These are phyloP conservation scores for Hansenula sp. DNA, from an alignment of 1,139 yeast genomes.

Conservation along the genomic window DNA sequence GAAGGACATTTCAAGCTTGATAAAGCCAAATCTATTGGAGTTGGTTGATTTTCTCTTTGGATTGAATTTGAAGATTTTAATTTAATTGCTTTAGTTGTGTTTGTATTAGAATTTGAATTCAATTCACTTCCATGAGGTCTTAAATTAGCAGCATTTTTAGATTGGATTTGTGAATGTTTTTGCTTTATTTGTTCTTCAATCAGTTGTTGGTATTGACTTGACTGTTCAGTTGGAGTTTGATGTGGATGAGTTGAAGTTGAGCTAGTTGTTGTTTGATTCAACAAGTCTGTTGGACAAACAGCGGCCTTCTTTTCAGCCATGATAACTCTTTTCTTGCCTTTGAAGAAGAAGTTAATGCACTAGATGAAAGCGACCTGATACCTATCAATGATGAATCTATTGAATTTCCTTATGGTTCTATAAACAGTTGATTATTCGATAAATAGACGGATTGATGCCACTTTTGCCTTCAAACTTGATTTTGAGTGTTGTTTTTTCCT, in stretches of 20 bases:
- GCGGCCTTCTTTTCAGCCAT: constrained; percentile 5
- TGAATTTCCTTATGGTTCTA: too few relatives aligned
- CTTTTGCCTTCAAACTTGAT: too few relatives aligned
- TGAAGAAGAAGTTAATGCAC: not conserved
- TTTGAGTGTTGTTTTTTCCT: too few relatives aligned
- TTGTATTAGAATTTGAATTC: not conserved
- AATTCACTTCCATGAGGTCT: not conserved
- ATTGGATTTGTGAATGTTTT: constrained; percentile 7
- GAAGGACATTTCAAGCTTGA: constrained; percentile 62
- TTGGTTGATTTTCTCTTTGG: constrained; percentile 2
- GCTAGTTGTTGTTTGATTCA: not conserved
- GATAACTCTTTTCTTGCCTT: not conserved
- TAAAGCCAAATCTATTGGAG: constrained; percentile 42
- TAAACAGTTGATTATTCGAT: too few relatives aligned
- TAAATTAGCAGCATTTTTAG: constrained; percentile 2
- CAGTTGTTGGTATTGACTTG: constrained; percentile 3
- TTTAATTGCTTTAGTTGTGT: constrained; percentile 7
- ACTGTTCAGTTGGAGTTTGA: not conserved
- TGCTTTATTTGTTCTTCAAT: constrained; percentile 1
- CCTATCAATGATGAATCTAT: too few relatives aligned
- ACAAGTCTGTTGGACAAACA: constrained; percentile 2
- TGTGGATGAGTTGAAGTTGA: too few relatives aligned
- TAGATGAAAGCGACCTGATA: not conserved
- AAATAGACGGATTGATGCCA: too few relatives aligned
- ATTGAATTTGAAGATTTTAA: constrained; percentile 1